Percentiles rank a stretch among this genome's conserved stretches.
Evolutionary conservation across 768 basidiomycete species (phyloP).

Genomic region (Russula virescens): DNA sequence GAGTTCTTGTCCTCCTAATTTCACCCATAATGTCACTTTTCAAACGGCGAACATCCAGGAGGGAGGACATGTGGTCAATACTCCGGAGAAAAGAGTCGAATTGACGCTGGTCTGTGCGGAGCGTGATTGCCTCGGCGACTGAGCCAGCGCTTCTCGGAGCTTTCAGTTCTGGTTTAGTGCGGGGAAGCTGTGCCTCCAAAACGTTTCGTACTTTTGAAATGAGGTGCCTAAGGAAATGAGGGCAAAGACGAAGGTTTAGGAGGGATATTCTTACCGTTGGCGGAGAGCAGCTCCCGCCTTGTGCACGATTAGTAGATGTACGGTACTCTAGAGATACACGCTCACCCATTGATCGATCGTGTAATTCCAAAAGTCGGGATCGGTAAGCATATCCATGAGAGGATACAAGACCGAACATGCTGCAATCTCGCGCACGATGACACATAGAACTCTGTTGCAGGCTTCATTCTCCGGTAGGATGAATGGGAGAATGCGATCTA

Average conservation of each 20-base stretch:
- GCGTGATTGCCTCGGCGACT: conserved; percentile 68
- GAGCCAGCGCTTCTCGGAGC: conserved; percentile 33
- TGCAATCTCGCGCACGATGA: conserved; percentile 76
- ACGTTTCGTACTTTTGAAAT: conserved; percentile 84
- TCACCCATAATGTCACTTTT: conserved; percentile 93
- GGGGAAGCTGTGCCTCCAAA: conserved; percentile 71
- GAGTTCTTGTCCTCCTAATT: conserved; percentile 69
- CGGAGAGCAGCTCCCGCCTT: conserved; percentile 66
- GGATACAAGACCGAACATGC: conserved; percentile 81
- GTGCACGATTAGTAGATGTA: conserved; percentile 7
- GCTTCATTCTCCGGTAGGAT: conserved; percentile 74
- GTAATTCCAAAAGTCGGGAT: conserved; percentile 97
- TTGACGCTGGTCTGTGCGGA: conserved; percentile 71
- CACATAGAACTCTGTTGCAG: conserved; percentile 60
- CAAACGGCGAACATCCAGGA: conserved; percentile 83
- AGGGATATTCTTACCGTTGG: conserved; percentile 57
- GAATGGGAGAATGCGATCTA: conserved; percentile 65
- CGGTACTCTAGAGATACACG: conserved; percentile 17
- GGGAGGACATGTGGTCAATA: conserved; percentile 72
- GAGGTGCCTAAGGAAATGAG: conserved; percentile 49
- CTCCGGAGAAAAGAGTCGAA: conserved; percentile 90
- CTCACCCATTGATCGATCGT: conserved; percentile 87
- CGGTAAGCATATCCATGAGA: conserved; percentile 85
- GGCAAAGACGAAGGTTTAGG: conserved; percentile 20
- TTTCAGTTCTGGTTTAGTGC: conserved; percentile 40